Percentiles rank a stretch among this genome's conserved stretches.
These are phyloP conservation scores for Colletotrichum viniferum DNA, from an alignment of 2,329 filamentous ascomycete species.

Conservation along the genomic window DNA sequence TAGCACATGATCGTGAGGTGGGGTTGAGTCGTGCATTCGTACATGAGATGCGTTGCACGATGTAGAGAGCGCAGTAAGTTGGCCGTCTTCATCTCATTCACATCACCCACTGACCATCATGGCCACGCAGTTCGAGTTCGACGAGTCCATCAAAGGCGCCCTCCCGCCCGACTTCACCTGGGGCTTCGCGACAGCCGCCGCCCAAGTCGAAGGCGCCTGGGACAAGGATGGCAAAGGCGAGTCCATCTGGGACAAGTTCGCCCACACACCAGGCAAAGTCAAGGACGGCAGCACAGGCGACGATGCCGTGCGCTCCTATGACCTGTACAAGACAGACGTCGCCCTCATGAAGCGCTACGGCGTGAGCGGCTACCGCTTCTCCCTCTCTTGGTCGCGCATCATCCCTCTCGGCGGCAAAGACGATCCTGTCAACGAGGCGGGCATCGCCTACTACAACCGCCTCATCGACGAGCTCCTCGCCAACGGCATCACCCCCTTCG, in stretches of 20 bases:
- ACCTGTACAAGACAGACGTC: constrained; percentile 57
- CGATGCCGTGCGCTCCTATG: constrained; percentile 42
- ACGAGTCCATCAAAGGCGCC: constrained; percentile 28
- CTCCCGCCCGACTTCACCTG: constrained; percentile 40
- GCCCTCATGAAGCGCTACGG: constrained; percentile 63
- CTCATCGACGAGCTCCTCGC: constrained; percentile 63
- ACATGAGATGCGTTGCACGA: not conserved
- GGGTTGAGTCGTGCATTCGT: not conserved
- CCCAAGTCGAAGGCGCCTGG: constrained; percentile 47
- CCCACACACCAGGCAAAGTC: constrained; percentile 41
- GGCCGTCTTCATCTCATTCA: not conserved
- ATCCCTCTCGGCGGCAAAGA: constrained; percentile 67
- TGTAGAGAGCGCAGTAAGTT: not conserved
- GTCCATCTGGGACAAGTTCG: constrained; percentile 46
- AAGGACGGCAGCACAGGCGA: constrained; percentile 42
- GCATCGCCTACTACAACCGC: constrained; percentile 63
- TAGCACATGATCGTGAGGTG: constrained; percentile 1
- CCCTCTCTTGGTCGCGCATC: constrained; percentile 67
- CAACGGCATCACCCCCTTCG: constrained; percentile 62
- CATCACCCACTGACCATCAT: constrained; percentile 3
- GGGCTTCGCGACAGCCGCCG: constrained; percentile 45
- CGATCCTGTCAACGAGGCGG: constrained; percentile 65
- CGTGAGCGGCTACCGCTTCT: constrained; percentile 67
- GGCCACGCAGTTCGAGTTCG: constrained; percentile 25
- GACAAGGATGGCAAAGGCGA: constrained; percentile 43